phyloP scores from a whole-genome alignment of 2,329 filamentous ascomycete species.

The Alternaria sp. region DNA sequence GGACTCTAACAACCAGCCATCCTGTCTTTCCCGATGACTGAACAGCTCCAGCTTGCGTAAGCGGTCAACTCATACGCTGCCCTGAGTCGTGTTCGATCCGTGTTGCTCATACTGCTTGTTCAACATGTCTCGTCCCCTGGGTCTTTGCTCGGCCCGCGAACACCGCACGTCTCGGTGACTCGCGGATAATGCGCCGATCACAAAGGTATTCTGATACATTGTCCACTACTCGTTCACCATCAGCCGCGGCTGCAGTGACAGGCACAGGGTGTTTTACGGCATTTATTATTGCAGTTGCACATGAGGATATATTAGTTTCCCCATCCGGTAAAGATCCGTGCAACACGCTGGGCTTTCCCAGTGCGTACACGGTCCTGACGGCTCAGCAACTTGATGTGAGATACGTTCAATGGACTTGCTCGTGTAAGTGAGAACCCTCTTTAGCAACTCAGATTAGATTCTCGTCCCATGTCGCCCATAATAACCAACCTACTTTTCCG shows the following conservation, averaged over 20 bases:
- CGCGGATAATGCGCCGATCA: conserved; percentile 3
- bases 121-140: conserved; percentile 9
- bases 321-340: conserved; percentile 1
- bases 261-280: background rate
- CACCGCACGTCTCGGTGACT: conserved; percentile 4
- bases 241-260: background rate
- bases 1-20: background rate
- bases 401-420: background rate
- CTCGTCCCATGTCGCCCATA: background rate
- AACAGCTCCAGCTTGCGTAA: background rate
- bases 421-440: conserved; percentile 10
- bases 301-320: background rate
- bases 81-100: conserved; percentile 7
- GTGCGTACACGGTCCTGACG: background rate
- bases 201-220: conserved; percentile 4
- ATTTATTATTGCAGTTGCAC: conserved; percentile 2
- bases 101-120: background rate
- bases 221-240: background rate
- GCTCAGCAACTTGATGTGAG: conserved; percentile 8
- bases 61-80: background rate
- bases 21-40: background rate
- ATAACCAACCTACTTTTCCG: background rate
- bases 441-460: background rate
- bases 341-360: conserved; percentile 4
- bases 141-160: conserved; percentile 8